Base-by-base conservation (phyloP, 1,139 yeast genomes). In the Geotrichum fermentans region DNA sequence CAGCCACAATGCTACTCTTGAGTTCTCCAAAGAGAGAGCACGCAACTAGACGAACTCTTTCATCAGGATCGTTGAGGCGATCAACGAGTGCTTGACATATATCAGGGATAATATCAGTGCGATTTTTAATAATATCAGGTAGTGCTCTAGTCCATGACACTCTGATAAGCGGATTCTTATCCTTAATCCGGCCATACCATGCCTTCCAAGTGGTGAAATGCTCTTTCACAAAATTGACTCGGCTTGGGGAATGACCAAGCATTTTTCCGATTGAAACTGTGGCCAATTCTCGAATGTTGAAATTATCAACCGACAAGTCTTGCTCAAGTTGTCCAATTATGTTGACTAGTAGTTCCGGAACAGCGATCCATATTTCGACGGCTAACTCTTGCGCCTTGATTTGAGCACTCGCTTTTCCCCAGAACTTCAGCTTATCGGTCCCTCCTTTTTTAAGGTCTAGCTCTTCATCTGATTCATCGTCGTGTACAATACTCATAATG, bases 281-380 rank as follows among this genome's bases (percentile, higher is more conserved):
- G 0, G 96, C 90, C 51, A 84, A 65, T 0, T 73, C 64, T 54
- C 97, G 74, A 24, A 85, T 72, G 17, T 72, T 66, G 22, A 77
- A 79, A 56, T 83, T 80, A 43, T 84, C 92, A 0, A 92, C 83
- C 13, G 55, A 47, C 46, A 90, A 69, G 56, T 88, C 95, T 59
- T 86, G 92, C 56, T 86, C 89, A 5, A 89, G 71, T 51, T 87
- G 77, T 0, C 95, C 94, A 73, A 87, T 77, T 0, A 85, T 84
- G 0, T 94, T 80, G 2, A 78, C 74, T 22, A 88, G 69, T 28
- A 87, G 69, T 37, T 84, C 92, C 0, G 97, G 97, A 0, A 82
- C 82, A 49, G 78, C 74, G 55, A 73, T 77, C 96, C 96, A 90
- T 3, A 89, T 71, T 55, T 83, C 83, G 5, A 81, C 70, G 0